Conservation (phyloP, 495 filamentous ascomycete genomes). For the Evernia prunastri region DNA sequence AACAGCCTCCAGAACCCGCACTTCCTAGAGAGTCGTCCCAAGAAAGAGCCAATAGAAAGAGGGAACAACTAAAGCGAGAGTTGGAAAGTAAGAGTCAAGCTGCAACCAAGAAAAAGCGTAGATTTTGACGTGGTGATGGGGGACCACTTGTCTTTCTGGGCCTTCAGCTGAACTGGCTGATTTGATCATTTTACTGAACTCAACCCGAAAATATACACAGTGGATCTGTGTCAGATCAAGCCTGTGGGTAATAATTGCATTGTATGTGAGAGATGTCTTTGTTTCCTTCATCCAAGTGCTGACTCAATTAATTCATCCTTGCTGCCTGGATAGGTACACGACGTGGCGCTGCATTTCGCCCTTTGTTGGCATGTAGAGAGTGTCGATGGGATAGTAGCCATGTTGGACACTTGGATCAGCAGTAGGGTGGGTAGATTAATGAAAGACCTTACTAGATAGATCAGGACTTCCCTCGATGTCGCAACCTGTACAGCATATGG, state of each 20-base stretch:
- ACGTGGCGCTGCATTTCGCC: background rate
- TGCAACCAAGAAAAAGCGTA: slow-evolving; percentile 62
- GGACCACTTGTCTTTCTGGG: background rate
- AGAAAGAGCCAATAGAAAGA: slow-evolving; percentile 56
- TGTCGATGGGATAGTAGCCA: background rate
- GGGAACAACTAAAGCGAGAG: slow-evolving; percentile 57
- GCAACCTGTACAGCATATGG: background rate
- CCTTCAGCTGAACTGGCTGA: background rate
- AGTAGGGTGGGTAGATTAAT: background rate
- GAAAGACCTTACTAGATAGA: background rate
- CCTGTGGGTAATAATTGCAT: background rate
- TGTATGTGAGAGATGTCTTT: background rate
- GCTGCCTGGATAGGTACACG: background rate
- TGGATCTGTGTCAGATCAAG: background rate
- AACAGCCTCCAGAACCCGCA: background rate
- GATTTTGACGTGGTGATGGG: slow-evolving; percentile 39
- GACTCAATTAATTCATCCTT: background rate
- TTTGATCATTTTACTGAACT: background rate
- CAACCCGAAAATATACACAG: background rate
- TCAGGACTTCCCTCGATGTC: background rate
- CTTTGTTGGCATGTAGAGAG: background rate
- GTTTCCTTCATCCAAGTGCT: background rate
- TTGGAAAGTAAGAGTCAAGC: slow-evolving; percentile 58
- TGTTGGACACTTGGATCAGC: background rate
- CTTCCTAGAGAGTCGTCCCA: slow-evolving; percentile 27